Evolutionary conservation across 192 early-diverging fungal genomes (phyloP), one percentile per base, ranked within the genome.

Genomic region (Coemansia sp.): DNA sequence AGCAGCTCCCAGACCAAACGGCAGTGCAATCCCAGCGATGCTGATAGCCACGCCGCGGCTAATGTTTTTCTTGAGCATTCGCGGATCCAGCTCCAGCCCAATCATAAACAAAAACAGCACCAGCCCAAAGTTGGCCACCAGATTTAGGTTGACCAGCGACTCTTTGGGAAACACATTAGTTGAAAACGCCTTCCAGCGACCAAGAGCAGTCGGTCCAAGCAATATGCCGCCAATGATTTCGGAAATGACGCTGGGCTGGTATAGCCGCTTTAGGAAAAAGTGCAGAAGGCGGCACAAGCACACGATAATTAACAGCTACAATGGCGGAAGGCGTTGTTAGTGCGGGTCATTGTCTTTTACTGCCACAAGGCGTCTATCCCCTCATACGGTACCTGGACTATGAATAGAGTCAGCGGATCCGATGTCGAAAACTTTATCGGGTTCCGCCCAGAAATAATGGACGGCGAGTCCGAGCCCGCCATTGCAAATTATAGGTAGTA

Each of bases 191-290:
- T 85, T 84, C 52, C 89, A 91, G 25, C 86, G 85, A 3, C 92
- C 91, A 27, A 97, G 82, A 1, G 86, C 92, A 1, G 94, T 90
- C 2, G 93, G 93, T 0, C 96, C 96, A 6, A 97, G 85, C 5
- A 95, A 68, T 55, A 96, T 93, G 9, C 94, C 94, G 22, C 89
- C 93, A 26, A 96, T 68, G 48, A 98, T 88, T 70, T 98, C 96
- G 31, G 94, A 89, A 52, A 98, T 96, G 37, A 95, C 96, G 3
- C 83, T 72, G 0, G 96, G 96, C 71, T 98, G 94, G 50, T 81
- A 66, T 8, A 95, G 59, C 27, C 82, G 79, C 14, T 69, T 71
- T 21, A 98, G 72, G 4, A 69, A 64, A 27, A 90, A 10, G 22
- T 86, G 85, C 9, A 98, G 66, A 41, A 90, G 16, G 29, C 94